Base-by-base conservation (phyloP, 805 yeast genomes). In the Barnettozyma botsteinii region DNA sequence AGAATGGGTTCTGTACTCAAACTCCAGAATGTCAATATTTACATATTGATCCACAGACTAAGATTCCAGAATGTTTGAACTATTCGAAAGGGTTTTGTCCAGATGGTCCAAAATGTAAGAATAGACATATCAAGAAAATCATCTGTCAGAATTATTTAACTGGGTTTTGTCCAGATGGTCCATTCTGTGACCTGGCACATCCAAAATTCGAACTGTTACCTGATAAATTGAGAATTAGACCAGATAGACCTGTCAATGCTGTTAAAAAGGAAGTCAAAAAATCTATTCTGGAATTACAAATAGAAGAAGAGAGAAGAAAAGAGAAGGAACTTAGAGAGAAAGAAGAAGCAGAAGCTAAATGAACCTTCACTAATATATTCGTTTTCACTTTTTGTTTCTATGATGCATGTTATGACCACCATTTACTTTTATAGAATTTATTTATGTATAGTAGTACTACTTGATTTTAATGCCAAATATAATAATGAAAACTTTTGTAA, bases 151-250 rank as follows among this genome's bases (percentile, higher is more conserved):
- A 80, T 38, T 93, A 77, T 60, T 57, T 93, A 39, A 78, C 89
- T 0, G 98, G 99, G 2, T 91, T 91, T 57, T 91, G 98, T 64
- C 97, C 96, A 1, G 72, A 78, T 53, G 98, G 98, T 1, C 76
- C 79, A 3, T 77, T 74, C 26, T 73, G 73, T 49, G 85, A 74
- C 52, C 72, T 66, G 50, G 75, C 80, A n/a, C 98, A 93, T 68
- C 96, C 97, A 1, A 76, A 76, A 53, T 86, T 85, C 51, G 77
- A 76, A 33, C 57, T 67, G 40, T 49, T 72, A 17, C 72, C 73
- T 21, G 73, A 62, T 12, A 55, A 56, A 30, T 35, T 64, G 35
- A 60, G 65, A 56, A 60, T 60, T 27, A 55, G 56, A 48, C 62
- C 62, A 1, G 64, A 59, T 41, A 57, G 60, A 47, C 50, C 55